These are phyloP conservation scores for Rachicladosporium sp. DNA, from an alignment of 2,329 filamentous ascomycete species.

Conservation along the genomic window DNA sequence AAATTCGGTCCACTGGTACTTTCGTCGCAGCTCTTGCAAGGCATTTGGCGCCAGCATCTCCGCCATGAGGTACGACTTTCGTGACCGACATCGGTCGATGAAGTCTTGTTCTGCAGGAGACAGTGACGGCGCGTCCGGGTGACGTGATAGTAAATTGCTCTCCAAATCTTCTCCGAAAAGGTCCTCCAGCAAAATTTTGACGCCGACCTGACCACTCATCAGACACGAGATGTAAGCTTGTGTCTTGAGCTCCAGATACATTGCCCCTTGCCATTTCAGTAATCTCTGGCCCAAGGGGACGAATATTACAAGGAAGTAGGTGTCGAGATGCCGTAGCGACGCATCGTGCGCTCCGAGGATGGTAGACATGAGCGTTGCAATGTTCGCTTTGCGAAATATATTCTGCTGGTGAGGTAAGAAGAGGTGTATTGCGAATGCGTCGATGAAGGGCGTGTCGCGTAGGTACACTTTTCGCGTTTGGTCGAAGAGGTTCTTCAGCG, in stretches of 20 bases:
- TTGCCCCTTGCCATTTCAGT: slow-evolving; percentile 46
- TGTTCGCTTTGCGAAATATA: slow-evolving; percentile 50
- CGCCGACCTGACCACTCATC: slow-evolving; percentile 42
- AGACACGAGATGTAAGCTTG: slow-evolving; percentile 53
- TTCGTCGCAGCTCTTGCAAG: slow-evolving; percentile 40
- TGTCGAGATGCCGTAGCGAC: slow-evolving; percentile 51
- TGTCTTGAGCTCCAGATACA: slow-evolving; percentile 54
- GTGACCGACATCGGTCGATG: slow-evolving; percentile 39
- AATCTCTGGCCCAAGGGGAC: slow-evolving; percentile 46
- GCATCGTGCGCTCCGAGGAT: slow-evolving; percentile 51
- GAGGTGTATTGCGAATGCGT: slow-evolving; percentile 25
- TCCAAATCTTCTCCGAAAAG: slow-evolving; percentile 48
- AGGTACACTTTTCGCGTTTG: slow-evolving; percentile 51
- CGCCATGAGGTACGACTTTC: slow-evolving; percentile 45
- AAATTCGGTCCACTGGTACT: slow-evolving; percentile 53
- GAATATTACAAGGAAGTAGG: slow-evolving; percentile 52
- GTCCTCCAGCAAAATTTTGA: slow-evolving; percentile 45
- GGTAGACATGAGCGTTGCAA: slow-evolving; percentile 52
- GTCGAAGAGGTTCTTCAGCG: slow-evolving; percentile 49
- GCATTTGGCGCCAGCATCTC: slow-evolving; percentile 32
- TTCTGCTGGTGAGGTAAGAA: slow-evolving; percentile 38
- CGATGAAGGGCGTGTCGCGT: slow-evolving; percentile 41
- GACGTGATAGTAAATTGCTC: slow-evolving; percentile 40
- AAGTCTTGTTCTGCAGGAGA: slow-evolving; percentile 50
- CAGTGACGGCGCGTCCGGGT: slow-evolving; percentile 40